Percentiles rank a stretch among this genome's conserved stretches.
Conservation (phyloP, 1,284 basidiomycete species). For the Fomitiporia mediterranea region DNA sequence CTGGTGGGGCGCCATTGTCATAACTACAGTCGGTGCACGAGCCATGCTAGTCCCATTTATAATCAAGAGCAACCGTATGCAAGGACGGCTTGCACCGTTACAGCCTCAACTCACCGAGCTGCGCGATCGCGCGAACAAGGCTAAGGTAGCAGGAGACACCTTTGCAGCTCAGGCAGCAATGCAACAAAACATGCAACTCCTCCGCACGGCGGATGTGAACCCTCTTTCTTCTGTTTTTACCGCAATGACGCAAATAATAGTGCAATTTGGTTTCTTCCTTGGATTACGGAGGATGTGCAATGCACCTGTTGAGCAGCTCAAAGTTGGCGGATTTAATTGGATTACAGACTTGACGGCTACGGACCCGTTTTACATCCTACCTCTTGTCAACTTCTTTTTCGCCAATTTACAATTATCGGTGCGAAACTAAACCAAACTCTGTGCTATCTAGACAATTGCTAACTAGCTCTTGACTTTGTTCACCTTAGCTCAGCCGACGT, state of each 20-base stretch:
- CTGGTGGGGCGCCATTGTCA: conserved; percentile 84
- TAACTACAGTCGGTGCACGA: conserved; percentile 68
- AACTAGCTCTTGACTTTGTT: conserved; percentile 10
- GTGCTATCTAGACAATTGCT: not conserved
- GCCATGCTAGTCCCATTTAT: conserved; percentile 66
- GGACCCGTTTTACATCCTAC: conserved; percentile 80
- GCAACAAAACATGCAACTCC: conserved; percentile 57
- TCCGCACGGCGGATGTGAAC: conserved; percentile 68
- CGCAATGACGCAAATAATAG: conserved; percentile 70
- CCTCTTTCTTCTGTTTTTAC: conserved; percentile 53
- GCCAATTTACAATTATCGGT: conserved; percentile 76
- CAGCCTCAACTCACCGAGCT: conserved; percentile 53
- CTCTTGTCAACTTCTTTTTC: conserved; percentile 54
- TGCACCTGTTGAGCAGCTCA: conserved; percentile 68
- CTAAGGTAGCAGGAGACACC: conserved; percentile 42
- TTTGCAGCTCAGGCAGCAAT: conserved; percentile 50
- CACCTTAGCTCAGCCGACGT: conserved; percentile 45
- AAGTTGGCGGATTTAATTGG: conserved; percentile 73
- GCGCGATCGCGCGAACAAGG: conserved; percentile 44
- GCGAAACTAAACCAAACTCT: conserved; percentile 27
- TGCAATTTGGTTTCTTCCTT: conserved; percentile 86
- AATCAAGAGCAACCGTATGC: conserved; percentile 61
- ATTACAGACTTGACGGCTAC: conserved; percentile 74
- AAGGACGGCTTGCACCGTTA: conserved; percentile 65
- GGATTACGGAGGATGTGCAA: conserved; percentile 72